Evolutionary conservation across 768 basidiomycete genomes (phyloP), one percentile per base, ranked within the genome.

Genomic region (Calvatia gigantea): DNA sequence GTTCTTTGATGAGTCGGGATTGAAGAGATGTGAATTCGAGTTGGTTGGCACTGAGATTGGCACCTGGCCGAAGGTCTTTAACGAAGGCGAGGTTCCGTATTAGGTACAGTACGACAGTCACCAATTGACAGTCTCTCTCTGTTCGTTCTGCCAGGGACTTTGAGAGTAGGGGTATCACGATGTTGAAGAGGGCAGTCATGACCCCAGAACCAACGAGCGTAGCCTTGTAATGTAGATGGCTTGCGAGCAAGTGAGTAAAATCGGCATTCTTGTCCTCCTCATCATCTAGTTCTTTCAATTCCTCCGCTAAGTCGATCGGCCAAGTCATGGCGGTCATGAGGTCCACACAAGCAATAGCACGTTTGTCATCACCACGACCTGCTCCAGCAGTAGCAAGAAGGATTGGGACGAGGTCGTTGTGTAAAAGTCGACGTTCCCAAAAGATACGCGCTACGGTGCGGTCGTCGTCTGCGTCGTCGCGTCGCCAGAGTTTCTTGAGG

Each of bases 321-420:
- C 97, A 99, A 1, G 96, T 98, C 91, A 99, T 91, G 0, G 95
- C 94, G 0, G 93, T 91, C 67, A 98, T 86, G 21, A 99, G 75
- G 67, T 98, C 97, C 6, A 85, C 87, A 60, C 87, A 89, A 0
- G 86, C 83, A 25, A 96, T 80, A 0, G 91, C 92, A 45, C 90
- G 78, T 62, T 87, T 89, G 70, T 94, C 90, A 60, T 92, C 90
- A 29, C 89, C 84, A 19, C 76, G 69, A 0, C 90, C 90, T 49
- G 83, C 82, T 9, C 90, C 89, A 0, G 90, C 89, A 0, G 91
- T 94, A 57, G 80, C 80, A 46, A 91, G 76, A 11, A 98, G 76
- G 52, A 98, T 89, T 15, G 93, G 89, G 17, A 98, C 72, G 47
- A 98, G 76, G 70, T 98, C 96, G 60, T 92, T 94, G 6, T 84